These are phyloP conservation scores for Silybum marianum DNA, from an alignment of 129 eudicot species.

Conservation along the genomic window DNA sequence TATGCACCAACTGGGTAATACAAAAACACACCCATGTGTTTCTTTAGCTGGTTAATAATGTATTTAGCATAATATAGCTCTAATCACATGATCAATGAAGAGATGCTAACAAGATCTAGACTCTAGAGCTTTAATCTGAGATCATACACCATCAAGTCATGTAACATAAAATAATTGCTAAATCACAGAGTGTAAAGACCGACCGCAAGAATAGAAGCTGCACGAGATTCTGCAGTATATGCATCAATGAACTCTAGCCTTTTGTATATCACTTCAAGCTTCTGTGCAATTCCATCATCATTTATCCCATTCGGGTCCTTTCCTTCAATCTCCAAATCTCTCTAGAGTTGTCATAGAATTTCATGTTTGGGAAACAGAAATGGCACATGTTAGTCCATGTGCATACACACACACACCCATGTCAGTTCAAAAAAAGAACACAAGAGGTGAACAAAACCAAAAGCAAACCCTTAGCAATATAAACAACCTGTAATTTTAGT, in stretches of 20 bases:
- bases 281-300: constrained; percentile 55
- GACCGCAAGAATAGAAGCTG: constrained; percentile 96
- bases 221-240: constrained; percentile 96
- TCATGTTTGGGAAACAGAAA: neutral
- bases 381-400: constrained; percentile 11
- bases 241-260: constrained; percentile 96
- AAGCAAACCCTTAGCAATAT: neutral
- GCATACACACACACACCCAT: constrained; percentile 18
- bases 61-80: constrained; percentile 4
- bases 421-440: neutral
- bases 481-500: constrained; percentile 64
- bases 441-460: neutral
- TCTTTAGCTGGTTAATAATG: constrained; percentile 11
- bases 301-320: constrained; percentile 48
- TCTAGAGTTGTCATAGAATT: constrained; percentile 39
- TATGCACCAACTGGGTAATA: neutral
- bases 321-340: constrained; percentile 54
- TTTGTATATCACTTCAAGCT: constrained; percentile 89
- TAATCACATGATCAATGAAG: neutral
- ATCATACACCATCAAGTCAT: constrained; percentile 7
- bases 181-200: constrained; percentile 29
- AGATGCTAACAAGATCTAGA: neutral
- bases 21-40: neutral
- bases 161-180: neutral
- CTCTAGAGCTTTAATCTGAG: neutral